Percentiles rank a stretch among this genome's conserved stretches.
Conservation (phyloP, 164 flowering plant species). For the Houttuynia cordata region DNA sequence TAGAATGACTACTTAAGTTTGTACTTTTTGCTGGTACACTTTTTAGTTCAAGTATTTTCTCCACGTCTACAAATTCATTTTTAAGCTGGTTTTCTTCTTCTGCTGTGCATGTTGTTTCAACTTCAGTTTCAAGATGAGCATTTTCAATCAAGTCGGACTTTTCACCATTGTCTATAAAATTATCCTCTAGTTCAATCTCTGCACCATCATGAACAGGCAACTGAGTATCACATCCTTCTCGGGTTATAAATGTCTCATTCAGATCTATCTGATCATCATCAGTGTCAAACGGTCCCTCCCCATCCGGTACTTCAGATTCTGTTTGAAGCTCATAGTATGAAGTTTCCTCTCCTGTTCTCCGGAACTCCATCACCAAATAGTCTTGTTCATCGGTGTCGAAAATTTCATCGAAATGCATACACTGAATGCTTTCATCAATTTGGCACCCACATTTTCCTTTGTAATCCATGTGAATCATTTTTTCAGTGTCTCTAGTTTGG, state of each 20-base stretch:
- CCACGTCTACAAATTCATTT: conserved; percentile 11
- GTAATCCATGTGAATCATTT: conserved; percentile 11
- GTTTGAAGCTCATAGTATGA: conserved; percentile 15
- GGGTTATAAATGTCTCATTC: background rate
- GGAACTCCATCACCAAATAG: conserved; percentile 17
- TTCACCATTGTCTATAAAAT: background rate
- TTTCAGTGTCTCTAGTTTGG: conserved; percentile 23
- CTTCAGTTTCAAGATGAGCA: background rate
- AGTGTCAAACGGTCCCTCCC: background rate
- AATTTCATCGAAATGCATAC: conserved; percentile 22
- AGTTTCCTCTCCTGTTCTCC: conserved; percentile 12
- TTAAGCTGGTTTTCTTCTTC: conserved; percentile 8
- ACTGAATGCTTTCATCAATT: conserved; percentile 8
- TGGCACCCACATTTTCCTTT: conserved; percentile 13
- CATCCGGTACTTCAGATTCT: conserved; percentile 7
- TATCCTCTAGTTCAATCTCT: background rate
- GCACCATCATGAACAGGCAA: background rate
- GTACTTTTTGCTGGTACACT: conserved; percentile 9
- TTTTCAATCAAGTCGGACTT: background rate
- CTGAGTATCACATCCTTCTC: background rate
- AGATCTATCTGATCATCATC: conserved; percentile 5
- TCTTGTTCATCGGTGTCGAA: conserved; percentile 29
- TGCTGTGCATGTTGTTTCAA: background rate
- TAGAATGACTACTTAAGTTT: conserved; percentile 4
- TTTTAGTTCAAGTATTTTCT: conserved; percentile 5